phyloP scores from a whole-genome alignment of 2,329 filamentous ascomycete species.

The Rutstroemia sydowiana region DNA sequence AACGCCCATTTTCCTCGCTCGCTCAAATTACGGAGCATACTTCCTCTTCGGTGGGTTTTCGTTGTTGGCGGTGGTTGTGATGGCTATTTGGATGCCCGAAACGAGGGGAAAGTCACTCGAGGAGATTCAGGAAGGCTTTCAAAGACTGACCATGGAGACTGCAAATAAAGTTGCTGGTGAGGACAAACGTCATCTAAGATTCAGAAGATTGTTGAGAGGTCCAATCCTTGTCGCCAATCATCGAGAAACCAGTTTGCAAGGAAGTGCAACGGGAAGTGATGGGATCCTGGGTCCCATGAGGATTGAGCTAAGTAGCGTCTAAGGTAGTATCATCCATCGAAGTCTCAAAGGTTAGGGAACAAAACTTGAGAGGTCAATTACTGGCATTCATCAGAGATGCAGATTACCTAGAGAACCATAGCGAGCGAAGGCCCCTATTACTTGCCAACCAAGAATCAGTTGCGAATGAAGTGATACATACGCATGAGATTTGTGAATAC shows the following conservation, averaged over 20 bases:
- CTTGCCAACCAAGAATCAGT: no score
- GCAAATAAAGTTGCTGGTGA: not conserved
- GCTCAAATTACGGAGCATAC: conserved; percentile 15
- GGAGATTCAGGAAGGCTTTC: conserved; percentile 11
- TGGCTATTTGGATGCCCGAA: conserved; percentile 21
- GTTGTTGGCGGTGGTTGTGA: conserved; percentile 20
- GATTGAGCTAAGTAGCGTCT: not conserved
- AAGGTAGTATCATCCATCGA: not conserved
- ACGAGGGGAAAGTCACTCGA: conserved; percentile 23
- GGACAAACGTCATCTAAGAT: not conserved
- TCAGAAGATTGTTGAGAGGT: not conserved
- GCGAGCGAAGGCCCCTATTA: no score
- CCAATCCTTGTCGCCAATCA: not conserved
- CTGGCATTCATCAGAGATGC: no score
- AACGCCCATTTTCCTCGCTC: conserved; percentile 23
- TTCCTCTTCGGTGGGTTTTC: conserved; percentile 20
- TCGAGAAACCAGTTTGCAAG: not conserved
- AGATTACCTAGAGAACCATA: no score
- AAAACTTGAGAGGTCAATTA: no score
- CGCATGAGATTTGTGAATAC: no score
- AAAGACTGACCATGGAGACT: not conserved
- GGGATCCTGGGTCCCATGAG: not conserved
- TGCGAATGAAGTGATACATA: no score
- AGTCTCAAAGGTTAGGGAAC: no score
- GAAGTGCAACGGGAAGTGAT: not conserved